These are phyloP conservation scores for Suhomyces vadensis DNA, from an alignment of 805 yeast genomes.

Conservation along the genomic window DNA sequence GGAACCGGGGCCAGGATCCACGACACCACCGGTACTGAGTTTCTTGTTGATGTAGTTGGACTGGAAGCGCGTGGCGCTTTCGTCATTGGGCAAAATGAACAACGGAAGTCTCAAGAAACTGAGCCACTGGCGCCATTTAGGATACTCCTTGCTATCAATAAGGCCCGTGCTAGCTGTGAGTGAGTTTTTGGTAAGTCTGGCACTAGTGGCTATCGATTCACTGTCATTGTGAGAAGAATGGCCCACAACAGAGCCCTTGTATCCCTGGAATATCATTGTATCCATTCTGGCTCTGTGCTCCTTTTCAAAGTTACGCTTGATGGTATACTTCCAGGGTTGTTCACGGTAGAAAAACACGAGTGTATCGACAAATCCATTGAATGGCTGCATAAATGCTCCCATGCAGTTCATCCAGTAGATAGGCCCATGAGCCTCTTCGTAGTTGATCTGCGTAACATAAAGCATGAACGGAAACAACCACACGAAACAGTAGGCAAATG, in stretches of 20 bases:
- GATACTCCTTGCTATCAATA: conserved; percentile 31
- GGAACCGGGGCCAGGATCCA: neutral
- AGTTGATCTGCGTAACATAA: conserved; percentile 56
- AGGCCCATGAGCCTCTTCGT: conserved; percentile 50
- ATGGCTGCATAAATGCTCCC: conserved; percentile 77
- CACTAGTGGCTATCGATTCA: conserved; percentile 29
- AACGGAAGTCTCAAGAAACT: conserved; percentile 44
- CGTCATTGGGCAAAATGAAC: conserved; percentile 44
- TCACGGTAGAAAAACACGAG: conserved; percentile 76
- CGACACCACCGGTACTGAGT: neutral
- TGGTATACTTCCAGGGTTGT: conserved; percentile 67
- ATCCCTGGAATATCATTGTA: conserved; percentile 4
- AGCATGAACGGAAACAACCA: conserved; percentile 82
- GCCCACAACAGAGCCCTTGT: conserved; percentile 3
- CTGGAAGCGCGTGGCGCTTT: conserved; percentile 26
- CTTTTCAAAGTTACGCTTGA: conserved; percentile 37
- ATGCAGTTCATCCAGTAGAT: conserved; percentile 63
- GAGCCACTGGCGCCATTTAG: conserved; percentile 42
- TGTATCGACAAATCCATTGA: conserved; percentile 77
- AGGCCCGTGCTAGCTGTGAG: conserved; percentile 27
- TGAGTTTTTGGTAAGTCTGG: conserved; percentile 26
- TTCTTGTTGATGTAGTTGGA: conserved; percentile 13
- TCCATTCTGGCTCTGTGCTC: conserved; percentile 34
- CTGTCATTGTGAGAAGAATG: conserved; percentile 1
- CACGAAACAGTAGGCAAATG: conserved; percentile 72